A percentile compares a stretch with the other conserved stretches of the same genome.
phyloP scores from a whole-genome alignment of 768 basidiomycete genomes.

The Suillus hirtellus region DNA sequence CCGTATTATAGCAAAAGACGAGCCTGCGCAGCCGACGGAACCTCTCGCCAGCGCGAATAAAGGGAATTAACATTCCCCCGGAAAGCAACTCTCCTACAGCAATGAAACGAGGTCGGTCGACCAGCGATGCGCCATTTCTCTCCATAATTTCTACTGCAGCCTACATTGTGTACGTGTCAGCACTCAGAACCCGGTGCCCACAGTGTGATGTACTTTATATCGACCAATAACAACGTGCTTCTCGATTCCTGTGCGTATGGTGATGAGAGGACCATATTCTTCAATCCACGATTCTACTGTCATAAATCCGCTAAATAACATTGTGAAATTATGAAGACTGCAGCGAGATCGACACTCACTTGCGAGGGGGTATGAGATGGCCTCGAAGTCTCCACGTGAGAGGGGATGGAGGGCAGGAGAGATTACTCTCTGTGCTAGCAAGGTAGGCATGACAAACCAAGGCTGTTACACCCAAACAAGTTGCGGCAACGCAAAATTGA shows the following conservation, averaged over 20 bases:
- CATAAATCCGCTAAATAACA: background rate
- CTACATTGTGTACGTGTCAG: conserved; percentile 7
- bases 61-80: conserved; percentile 56
- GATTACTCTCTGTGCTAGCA: background rate
- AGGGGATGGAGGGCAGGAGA: background rate
- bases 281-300: conserved; percentile 10
- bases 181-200: background rate
- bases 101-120: conserved; percentile 52
- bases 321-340: background rate
- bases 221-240: conserved; percentile 12
- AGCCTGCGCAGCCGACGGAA: conserved; percentile 59
- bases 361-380: background rate
- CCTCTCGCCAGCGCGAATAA: conserved; percentile 54
- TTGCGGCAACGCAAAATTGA: background rate
- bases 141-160: conserved; percentile 59
- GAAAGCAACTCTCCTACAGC: conserved; percentile 57
- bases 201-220: conserved; percentile 2
- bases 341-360: background rate
- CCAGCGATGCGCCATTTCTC: conserved; percentile 51
- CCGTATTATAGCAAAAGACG: background rate
- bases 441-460: background rate
- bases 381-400: background rate
- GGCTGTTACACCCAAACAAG: background rate
- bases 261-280: conserved; percentile 11
- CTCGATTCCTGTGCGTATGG: conserved; percentile 6